Evolutionary conservation across 495 filamentous ascomycete genomes (phyloP), one percentile per base, ranked within the genome.

Genomic region (Parathielavia appendiculata): DNA sequence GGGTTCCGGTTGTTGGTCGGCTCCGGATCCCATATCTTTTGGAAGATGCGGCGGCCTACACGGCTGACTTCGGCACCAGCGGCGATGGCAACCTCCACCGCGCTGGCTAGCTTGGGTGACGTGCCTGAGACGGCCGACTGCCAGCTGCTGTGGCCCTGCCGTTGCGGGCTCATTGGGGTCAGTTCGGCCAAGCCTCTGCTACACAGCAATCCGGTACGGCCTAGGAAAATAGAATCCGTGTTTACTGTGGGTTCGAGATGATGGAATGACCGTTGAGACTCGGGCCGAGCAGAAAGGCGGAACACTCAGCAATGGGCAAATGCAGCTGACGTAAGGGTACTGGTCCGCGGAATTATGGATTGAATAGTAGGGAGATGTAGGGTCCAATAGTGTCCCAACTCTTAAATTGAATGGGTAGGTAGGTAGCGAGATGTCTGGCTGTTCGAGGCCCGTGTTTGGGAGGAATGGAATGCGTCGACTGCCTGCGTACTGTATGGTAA

Each of bases 1-100:
- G 82, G 81, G 30, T 72, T 69, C 53, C 87, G 78, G 65, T 95
- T 89, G 70, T 97, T 96, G 63, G 81, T 82, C 26, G 93, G 92
- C 63, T 92, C 86, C 0, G 92, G 91, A 62, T 97, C 95, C 90
- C 92, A 99, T 62, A 97, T 89, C 74, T 88, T 91, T 66, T 92
- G 88, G 34, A 97, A 84, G 57, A 98, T 83, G 57, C 89, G 85
- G 71, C 90, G 91, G 75, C 73, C 70, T 22, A 74, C 57, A 20
- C 71, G 67, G 54, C 69, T 40, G 10, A 71, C 69, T 40, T 73
- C 70, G 23, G 64, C 70, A 19, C 67, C 64, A 5, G 67, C 69
- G 11, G 70, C 73, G 38, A 73, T 71, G 13, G 76, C 74, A 23
- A 69, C 69, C 51, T 77, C 76, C 76, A 78, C 75, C 36, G 65